Evolutionary conservation across 495 filamentous ascomycete genomes (phyloP), one percentile per base, ranked within the genome.

Genomic region (Podospora sp.): DNA sequence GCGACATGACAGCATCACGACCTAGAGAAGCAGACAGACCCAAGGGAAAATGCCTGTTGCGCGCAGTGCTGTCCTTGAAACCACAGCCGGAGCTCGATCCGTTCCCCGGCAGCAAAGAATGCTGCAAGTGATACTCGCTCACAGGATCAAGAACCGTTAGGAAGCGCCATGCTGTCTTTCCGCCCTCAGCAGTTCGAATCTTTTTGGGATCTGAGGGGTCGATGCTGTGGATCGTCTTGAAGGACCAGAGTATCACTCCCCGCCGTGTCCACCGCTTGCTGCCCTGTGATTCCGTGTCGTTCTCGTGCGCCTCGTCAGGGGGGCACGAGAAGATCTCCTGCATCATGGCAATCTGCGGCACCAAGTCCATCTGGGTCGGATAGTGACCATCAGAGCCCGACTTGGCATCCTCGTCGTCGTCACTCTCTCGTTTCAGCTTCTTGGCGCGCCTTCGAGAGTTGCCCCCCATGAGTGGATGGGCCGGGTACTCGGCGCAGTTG

Each of bases 271-370:
- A 83, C 24, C 73, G 70, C 36, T 71, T 50, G 36, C 24, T 51
- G 20, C 27, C 35, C 0, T 60, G 65, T 6, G 61, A 29, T 16
- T 52, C 60, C 40, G 60, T 24, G 20, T 50, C 22, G 2, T 50
- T 20, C 12, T 78, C 66, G 26, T 61, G 49, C 2, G 65, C 35
- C 11, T 59, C 57, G 12, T 68, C 75, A 16, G 81, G 79, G 8
- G 79, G 72, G 2, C 76, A 73, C 0, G 81, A 83, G 75, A 72
- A 83, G 40, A 84, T 75, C 72, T 84, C 82, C 65, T 84, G 82
- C 69, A 82, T 76, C 81, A 83, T 84, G 68, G 80, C 79, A 14
- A 83, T 82, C 70, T 77, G 73, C 24, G 76, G 72, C 21, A 83
- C 68, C 18, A 84, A 73, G 25, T 83, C 80, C 70, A 80, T 82